Conservation (phyloP, 306 rosid species). For the Astragalus membranaceus region DNA sequence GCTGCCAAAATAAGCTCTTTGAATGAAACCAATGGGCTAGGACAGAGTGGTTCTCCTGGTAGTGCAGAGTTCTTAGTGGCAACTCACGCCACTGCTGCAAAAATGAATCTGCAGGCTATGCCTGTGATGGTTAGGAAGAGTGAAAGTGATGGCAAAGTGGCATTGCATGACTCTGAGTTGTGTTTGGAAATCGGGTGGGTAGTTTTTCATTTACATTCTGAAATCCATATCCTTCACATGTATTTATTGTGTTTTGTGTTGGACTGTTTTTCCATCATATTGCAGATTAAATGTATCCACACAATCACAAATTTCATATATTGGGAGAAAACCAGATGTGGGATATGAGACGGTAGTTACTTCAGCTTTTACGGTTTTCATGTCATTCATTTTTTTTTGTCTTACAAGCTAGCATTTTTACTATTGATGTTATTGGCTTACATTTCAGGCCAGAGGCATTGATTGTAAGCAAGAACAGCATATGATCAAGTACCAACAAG, state of each 20-base stretch:
- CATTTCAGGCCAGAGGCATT: conserved; percentile 32
- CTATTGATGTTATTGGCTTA: background rate
- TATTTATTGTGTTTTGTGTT: background rate
- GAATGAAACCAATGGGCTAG: conserved; percentile 14
- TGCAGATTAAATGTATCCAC: conserved; percentile 37
- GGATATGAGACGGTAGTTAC: conserved; percentile 37
- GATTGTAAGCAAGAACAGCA: conserved; percentile 31
- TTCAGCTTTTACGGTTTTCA: background rate
- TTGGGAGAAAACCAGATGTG: conserved; percentile 27
- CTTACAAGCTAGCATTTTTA: background rate
- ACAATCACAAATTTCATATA: conserved; percentile 25
- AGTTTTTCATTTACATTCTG: conserved; percentile 9
- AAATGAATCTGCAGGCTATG: conserved; percentile 5
- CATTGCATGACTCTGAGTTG: conserved; percentile 22
- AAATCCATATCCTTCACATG: background rate
- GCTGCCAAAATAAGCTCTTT: conserved; percentile 16
- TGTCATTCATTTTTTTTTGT: background rate
- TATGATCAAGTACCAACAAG: conserved; percentile 23
- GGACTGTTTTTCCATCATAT: conserved; percentile 6
- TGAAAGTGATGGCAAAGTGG: conserved; percentile 26
- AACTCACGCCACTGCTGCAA: conserved; percentile 20
- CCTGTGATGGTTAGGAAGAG: conserved; percentile 22
- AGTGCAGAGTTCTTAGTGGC: conserved; percentile 13
- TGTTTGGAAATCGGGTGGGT: conserved; percentile 50
- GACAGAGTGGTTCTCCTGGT: conserved; percentile 9